Evolutionary conservation across 345 rosid genomes (phyloP).

Genomic region (Atalantia buxifolia): DNA sequence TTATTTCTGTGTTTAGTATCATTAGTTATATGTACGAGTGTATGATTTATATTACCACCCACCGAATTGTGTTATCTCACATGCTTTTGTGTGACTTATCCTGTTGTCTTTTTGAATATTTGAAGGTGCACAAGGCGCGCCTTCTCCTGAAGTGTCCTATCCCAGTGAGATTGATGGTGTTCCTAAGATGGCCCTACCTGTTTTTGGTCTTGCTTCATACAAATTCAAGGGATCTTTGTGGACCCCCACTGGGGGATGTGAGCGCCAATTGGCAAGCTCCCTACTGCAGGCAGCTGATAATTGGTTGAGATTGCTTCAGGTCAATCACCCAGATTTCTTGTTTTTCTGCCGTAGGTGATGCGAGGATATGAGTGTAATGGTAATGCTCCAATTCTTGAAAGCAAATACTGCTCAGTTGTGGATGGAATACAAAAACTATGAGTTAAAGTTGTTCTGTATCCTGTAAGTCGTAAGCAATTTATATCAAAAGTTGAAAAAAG

Average conservation of each 20-base stretch:
- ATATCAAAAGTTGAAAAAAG: conserved; percentile 10
- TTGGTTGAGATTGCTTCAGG: conserved; percentile 57
- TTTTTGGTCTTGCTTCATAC: conserved; percentile 79
- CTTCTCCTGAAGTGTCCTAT: conserved; percentile 24
- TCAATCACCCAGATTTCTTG: conserved; percentile 76
- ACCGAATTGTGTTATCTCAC: neutral
- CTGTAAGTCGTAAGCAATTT: conserved; percentile 1
- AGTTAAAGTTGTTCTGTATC: neutral
- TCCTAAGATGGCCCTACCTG: conserved; percentile 48
- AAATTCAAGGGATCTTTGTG: conserved; percentile 81
- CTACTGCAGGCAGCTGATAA: conserved; percentile 60
- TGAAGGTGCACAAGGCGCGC: conserved; percentile 25
- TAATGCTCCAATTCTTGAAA: conserved; percentile 10
- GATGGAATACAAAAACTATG: neutral
- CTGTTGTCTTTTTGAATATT: conserved; percentile 7
- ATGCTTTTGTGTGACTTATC: neutral
- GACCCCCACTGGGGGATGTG: conserved; percentile 54
- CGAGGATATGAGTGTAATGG: neutral
- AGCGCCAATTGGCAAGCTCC: conserved; percentile 39
- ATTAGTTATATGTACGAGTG: too few species aligned
- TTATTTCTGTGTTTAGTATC: neutral
- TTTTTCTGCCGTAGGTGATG: conserved; percentile 53
- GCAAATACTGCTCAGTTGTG: neutral
- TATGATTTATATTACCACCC: neutral
- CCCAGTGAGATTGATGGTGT: conserved; percentile 30